Evolutionary conservation across 345 rosid species (phyloP).

Genomic region (Citrus mangshanensis): DNA sequence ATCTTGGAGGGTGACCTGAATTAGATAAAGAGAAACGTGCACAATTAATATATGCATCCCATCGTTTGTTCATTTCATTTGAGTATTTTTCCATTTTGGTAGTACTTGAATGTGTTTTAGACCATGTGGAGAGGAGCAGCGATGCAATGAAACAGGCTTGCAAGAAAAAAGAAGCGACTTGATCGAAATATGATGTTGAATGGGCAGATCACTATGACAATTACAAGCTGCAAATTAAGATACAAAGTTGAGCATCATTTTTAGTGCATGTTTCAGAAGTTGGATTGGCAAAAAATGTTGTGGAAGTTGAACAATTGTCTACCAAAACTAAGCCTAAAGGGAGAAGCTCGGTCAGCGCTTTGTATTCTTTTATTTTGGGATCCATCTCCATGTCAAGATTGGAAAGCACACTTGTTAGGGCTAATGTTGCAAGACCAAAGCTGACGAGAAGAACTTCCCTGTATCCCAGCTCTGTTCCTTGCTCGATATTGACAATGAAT

Average conservation of each 20-base stretch:
- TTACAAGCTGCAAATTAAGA: conserved; percentile 25
- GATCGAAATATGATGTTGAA: conserved; percentile 37
- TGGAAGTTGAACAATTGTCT: too few species aligned
- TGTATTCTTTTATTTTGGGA: too few species aligned
- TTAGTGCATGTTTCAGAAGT: not conserved
- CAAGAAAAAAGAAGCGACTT: conserved; percentile 38
- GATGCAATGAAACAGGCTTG: conserved; percentile 26
- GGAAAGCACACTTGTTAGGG: too few species aligned
- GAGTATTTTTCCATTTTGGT: not conserved
- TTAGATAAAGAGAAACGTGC: too few species aligned
- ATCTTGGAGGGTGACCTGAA: conserved; percentile 61
- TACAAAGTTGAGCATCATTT: not conserved
- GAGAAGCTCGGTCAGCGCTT: too few species aligned
- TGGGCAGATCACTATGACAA: conserved; percentile 25
- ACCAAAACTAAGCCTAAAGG: too few species aligned
- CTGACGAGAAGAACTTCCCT: too few species aligned
- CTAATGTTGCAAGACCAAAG: too few species aligned
- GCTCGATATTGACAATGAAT: too few species aligned
- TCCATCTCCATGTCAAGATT: too few species aligned
- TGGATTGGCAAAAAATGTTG: not conserved
- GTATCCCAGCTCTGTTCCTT: too few species aligned
- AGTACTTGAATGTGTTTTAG: not conserved
- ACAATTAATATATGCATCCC: too few species aligned
- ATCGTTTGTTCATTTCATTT: not conserved
- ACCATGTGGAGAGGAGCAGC: conserved; percentile 32